These are phyloP conservation scores for Citrus sp. DNA, from an alignment of 345 rosid genomes.

Conservation along the genomic window DNA sequence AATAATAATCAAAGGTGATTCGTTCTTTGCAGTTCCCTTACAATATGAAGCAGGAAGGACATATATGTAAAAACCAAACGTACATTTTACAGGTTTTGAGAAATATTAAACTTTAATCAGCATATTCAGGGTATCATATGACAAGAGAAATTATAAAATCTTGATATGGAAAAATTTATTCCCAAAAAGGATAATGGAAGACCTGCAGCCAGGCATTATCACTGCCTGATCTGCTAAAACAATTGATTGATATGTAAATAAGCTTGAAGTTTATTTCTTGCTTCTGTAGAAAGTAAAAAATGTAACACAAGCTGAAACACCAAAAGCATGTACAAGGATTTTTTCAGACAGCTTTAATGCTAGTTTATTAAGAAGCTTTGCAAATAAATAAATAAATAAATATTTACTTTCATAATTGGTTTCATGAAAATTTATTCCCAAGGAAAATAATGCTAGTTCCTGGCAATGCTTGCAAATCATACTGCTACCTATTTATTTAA, in stretches of 20 bases:
- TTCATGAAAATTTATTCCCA: neutral
- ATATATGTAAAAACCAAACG: neutral
- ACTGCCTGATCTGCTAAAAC: neutral
- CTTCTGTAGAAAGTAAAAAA: neutral
- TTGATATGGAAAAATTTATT: neutral
- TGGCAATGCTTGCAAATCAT: neutral
- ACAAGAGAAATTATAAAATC: neutral
- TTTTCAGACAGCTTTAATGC: neutral
- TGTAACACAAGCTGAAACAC: neutral
- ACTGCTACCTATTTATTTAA: neutral
- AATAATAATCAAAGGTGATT: neutral
- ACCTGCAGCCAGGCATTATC: neutral
- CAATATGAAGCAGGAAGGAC: neutral
- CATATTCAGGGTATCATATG: neutral
- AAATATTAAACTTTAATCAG: neutral
- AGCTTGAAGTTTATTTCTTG: neutral
- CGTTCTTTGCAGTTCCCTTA: neutral
- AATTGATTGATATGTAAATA: neutral
- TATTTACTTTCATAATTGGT: too few relatives aligned
- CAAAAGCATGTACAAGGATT: neutral
- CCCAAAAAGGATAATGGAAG: neutral
- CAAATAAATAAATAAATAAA: too few relatives aligned
- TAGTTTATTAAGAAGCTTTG: neutral
- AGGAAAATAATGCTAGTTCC: neutral
- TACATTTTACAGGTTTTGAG: neutral